A percentile compares a stretch with the other conserved stretches of the same genome.
phyloP scores from a whole-genome alignment of 306 rosid species.

The Quercus rubra region DNA sequence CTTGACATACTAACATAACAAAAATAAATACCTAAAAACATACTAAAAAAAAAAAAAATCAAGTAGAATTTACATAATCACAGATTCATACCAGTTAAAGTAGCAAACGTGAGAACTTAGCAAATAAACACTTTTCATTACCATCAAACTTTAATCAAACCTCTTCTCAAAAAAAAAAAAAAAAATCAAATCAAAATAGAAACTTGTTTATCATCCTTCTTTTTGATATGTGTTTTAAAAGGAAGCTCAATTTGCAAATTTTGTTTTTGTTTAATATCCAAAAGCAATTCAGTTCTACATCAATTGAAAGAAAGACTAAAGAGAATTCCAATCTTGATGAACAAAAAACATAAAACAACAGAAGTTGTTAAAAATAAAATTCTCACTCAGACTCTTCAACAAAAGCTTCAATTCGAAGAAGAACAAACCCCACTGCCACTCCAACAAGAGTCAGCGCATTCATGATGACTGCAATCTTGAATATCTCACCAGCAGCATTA shows the following conservation, averaged over 20 bases:
- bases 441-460: conserved; percentile 71
- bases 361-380: conserved; percentile 15
- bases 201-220: neutral
- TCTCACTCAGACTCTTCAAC: conserved; percentile 66
- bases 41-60: no score
- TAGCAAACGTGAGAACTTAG: no score
- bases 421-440: conserved; percentile 85
- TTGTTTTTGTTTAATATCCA: neutral
- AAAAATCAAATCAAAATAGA: neutral
- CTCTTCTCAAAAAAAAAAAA: neutral
- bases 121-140: no score
- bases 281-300: conserved; percentile 18
- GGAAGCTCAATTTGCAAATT: neutral
- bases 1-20: no score
- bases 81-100: no score
- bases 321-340: conserved; percentile 20
- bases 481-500: conserved; percentile 72
- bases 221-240: neutral
- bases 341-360: conserved; percentile 6
- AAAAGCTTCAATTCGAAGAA: conserved; percentile 71
- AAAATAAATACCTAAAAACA: no score
- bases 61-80: no score
- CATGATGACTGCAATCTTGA: conserved; percentile 67
- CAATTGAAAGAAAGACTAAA: conserved; percentile 25
- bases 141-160: neutral